These are phyloP conservation scores for Hypoxylon fuscum DNA, from an alignment of 495 filamentous ascomycete genomes.

Conservation along the genomic window DNA sequence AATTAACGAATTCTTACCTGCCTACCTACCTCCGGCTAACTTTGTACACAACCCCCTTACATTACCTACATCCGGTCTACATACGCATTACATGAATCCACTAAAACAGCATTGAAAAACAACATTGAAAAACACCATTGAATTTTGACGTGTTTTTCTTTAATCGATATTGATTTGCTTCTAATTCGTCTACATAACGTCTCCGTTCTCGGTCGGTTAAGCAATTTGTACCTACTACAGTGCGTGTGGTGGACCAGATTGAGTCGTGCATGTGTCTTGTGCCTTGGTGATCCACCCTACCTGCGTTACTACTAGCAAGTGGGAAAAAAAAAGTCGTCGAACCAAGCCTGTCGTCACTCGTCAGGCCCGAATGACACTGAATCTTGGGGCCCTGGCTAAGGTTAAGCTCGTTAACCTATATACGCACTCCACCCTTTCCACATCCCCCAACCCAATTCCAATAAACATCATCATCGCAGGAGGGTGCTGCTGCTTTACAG, in stretches of 20 bases:
- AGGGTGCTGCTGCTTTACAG: constrained; percentile 69
- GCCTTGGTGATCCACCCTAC: constrained; percentile 36
- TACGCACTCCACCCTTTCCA: constrained; percentile 46
- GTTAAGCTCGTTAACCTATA: too few species aligned
- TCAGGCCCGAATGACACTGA: constrained; percentile 40
- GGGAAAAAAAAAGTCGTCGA: constrained; percentile 27
- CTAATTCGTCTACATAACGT: too few species aligned
- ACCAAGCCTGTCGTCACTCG: constrained; percentile 39
- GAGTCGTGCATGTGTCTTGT: constrained; percentile 41
- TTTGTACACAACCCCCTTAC: too few species aligned
- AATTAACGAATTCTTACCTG: constrained; percentile 20
- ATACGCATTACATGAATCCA: constrained; percentile 9
- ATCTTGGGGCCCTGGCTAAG: constrained; percentile 35
- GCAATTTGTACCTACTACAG: constrained; percentile 30
- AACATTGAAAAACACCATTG: too few species aligned
- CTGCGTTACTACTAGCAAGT: constrained; percentile 29
- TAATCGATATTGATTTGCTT: constrained; percentile 29
- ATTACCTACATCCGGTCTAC: too few species aligned
- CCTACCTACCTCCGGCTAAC: constrained; percentile 14
- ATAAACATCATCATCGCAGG: constrained; percentile 50
- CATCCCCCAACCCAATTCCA: constrained; percentile 42
- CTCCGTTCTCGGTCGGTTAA: constrained; percentile 17
- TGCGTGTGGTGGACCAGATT: constrained; percentile 30
- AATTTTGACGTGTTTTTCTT: constrained; percentile 23
- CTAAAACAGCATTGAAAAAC: too few species aligned